These are phyloP conservation scores for Arthrobotrys pseudoclavata DNA, from an alignment of 2,329 filamentous ascomycete species.

Conservation along the genomic window DNA sequence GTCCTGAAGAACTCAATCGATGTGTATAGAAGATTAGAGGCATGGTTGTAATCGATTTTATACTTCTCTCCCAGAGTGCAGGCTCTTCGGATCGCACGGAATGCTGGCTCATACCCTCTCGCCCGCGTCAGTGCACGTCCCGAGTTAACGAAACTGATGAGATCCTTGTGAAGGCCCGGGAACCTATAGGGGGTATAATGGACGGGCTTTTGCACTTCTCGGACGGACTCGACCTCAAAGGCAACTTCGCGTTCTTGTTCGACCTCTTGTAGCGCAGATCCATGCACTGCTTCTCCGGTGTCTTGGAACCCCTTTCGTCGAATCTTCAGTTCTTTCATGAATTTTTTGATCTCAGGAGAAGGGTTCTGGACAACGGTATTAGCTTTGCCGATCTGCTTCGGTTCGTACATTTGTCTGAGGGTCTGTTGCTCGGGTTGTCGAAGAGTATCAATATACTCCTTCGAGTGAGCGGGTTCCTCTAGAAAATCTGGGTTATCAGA, in stretches of 20 bases:
- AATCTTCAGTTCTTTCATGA: constrained; percentile 65
- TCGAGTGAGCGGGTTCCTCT: constrained; percentile 64
- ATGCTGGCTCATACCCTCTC: constrained; percentile 67
- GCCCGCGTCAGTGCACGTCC: constrained; percentile 67
- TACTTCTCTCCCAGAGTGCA: constrained; percentile 22
- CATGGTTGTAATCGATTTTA: constrained; percentile 66
- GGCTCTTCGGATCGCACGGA: constrained; percentile 63
- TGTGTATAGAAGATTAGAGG: constrained; percentile 66
- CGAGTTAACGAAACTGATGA: constrained; percentile 68
- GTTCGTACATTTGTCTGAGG: constrained; percentile 73
- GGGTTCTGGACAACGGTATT: constrained; percentile 60
- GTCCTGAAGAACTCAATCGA: constrained; percentile 70
- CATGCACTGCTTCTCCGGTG: constrained; percentile 67
- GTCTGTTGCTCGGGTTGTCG: constrained; percentile 72
- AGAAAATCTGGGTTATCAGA: constrained; percentile 68
- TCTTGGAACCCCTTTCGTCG: constrained; percentile 66
- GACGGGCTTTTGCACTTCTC: constrained; percentile 70
- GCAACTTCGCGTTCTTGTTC: constrained; percentile 74
- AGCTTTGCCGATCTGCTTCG: constrained; percentile 61
- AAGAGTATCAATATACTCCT: constrained; percentile 68
- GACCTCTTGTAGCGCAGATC: constrained; percentile 73
- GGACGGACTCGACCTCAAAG: constrained; percentile 72
- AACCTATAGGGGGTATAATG: constrained; percentile 67
- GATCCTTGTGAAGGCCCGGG: constrained; percentile 68
- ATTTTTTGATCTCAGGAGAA: constrained; percentile 64